Evolutionary conservation across 176 grass and related monocot genomes (phyloP), one percentile per base, ranked within the genome.

Genomic region (Triticum turgidum): DNA sequence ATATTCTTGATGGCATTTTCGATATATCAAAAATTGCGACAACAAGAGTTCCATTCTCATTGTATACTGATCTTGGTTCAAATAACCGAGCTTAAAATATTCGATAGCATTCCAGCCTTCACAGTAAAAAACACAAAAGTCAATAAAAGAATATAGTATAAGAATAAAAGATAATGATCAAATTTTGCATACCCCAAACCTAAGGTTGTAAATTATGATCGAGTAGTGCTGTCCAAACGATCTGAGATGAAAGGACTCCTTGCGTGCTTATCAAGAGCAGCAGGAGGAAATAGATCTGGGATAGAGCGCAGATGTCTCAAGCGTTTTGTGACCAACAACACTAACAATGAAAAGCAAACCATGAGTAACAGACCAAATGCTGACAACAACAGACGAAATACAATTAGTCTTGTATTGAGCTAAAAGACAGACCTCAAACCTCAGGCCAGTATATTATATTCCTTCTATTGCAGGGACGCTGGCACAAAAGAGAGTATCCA

Each of bases 81-180:
- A 73, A 73, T 72, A 73, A 73, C 70, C 1, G 70, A 73, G 38
- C 70, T 73, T 47, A 45, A 73, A 73, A 45, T 73, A 6, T 21
- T 73, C n/a, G 3, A 45, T 8, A 25, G 5, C 45, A 73, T 73
- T 73, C 38, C 70, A 73, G 11, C 70, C 70, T 73, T 73, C 70
- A 73, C n/a, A 45, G 21, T 45, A 24, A 73, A 73, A 73, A 73
- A 47, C 70, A 73, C n/a, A 45, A 73, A 44, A 45, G 41, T 24
- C 21, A 13, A 13, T 41, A 24, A 42, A 17, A 54, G 15, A 18
- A 54, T 54, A 54, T 54, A 18, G 6, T 6, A 54, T 17, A 54
- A 54, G 51, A 54, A 54, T 54, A 54, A 18, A 72, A 42, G 20
- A n/a, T 42, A 22, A 72, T 42, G 20, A 39, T 12, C 2, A 22